Percentiles rank a stretch among this genome's conserved stretches.
These are phyloP conservation scores for Thermothelomyces thermophilus DNA, from an alignment of 2,329 filamentous ascomycete genomes.

Conservation along the genomic window DNA sequence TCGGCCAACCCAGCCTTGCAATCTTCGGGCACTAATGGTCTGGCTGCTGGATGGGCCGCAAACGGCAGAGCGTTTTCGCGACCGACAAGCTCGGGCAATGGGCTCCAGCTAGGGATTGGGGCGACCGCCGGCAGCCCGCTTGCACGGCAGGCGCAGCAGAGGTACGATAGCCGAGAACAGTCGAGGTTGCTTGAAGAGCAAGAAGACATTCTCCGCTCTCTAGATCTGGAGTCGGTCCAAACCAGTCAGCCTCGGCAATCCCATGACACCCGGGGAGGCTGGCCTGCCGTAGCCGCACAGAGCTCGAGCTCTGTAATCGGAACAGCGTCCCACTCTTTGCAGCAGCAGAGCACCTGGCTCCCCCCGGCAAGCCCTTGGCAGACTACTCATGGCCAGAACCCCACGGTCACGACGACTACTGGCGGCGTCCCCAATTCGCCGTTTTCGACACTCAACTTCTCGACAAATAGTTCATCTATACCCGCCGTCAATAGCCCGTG, in stretches of 20 bases:
- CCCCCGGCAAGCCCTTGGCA: slow-evolving; percentile 14
- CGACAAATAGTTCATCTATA: slow-evolving; percentile 25
- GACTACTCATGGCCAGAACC: slow-evolving; percentile 1
- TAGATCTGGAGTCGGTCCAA: background rate
- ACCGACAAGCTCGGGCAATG: slow-evolving; percentile 15
- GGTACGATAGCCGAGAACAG: background rate
- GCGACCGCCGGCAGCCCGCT: slow-evolving; percentile 7
- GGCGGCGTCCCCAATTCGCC: slow-evolving; percentile 9
- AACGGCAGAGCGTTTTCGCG: slow-evolving; percentile 12
- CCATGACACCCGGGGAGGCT: background rate
- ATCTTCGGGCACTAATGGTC: background rate
- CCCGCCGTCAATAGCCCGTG: slow-evolving; percentile 31
- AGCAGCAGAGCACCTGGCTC: slow-evolving; percentile 15
- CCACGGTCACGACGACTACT: background rate
- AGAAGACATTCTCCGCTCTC: background rate
- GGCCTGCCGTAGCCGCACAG: slow-evolving; percentile 3
- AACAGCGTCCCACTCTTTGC: slow-evolving; percentile 3
- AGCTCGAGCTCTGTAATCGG: background rate
- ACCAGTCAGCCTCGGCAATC: slow-evolving; percentile 2
- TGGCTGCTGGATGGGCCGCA: background rate
- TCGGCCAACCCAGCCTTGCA: slow-evolving; percentile 10
- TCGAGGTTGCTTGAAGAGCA: background rate
- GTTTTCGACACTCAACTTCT: slow-evolving; percentile 27
- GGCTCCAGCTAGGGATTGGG: slow-evolving; percentile 1
- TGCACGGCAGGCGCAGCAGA: background rate